Base-by-base conservation (phyloP, 345 rosid genomes). In the Linum tenue region DNA sequence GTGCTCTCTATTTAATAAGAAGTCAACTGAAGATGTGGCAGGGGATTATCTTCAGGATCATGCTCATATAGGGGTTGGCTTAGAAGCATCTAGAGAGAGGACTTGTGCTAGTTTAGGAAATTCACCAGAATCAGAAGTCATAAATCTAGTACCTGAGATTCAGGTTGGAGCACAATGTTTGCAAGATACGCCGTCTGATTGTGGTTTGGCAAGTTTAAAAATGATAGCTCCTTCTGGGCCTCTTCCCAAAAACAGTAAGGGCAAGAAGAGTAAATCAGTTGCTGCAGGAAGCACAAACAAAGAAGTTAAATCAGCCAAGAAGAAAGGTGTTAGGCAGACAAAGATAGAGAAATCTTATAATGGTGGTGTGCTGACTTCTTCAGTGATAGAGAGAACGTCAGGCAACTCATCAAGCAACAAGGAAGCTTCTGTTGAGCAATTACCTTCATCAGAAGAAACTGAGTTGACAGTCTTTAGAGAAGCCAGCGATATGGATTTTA, bases 51-150 rank as follows among this genome's bases (percentile, higher is more conserved):
- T 50, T 70, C 77, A 48, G 61, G 59, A 63, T 64, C 68, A 81
- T 64, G 71, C 77, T 51, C 73, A 59, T 74, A 51, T 65, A 42
- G 71, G 75, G 73, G 81, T 55, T 76, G 80, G 70, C 64, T 69
- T 74, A 50, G 80, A 59, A 66, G 81, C 55, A 64, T 77, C 73
- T n/a, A 67, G 58, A 63, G 85, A 77, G 68, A 79, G 76, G 63
- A 70, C 68, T 41, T 78, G 83, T 69, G 56, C 81, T 67, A 89
- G 82, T 73, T 79, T 91, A 64, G 96, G 85, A 79, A 90, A 97
- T 70, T 94, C 99, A 69, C 99, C 99, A 8, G 99, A 94, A 82
- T 94, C 99, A n/a, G 97, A 90, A 86, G 99, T 88, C 60, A 86
- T 88, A 41, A 87, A 90, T 82, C 39, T 72, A 66, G 79, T 76